These are phyloP conservation scores for Quercus gilva DNA, from an alignment of 306 rosid species.

Conservation along the genomic window DNA sequence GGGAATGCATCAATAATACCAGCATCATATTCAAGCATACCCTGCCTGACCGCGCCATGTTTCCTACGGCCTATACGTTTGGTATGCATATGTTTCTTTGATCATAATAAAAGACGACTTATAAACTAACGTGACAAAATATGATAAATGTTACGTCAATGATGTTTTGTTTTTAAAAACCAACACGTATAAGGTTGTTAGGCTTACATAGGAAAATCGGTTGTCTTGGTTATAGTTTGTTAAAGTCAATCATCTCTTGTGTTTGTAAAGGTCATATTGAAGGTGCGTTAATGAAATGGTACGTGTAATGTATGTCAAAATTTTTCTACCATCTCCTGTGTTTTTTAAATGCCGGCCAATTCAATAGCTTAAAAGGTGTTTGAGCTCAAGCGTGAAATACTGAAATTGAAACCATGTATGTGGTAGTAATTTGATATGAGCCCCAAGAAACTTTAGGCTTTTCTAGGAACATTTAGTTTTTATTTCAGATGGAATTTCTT, in stretches of 20 bases:
- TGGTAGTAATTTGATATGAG: neutral
- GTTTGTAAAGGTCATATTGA: no score
- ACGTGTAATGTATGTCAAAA: neutral
- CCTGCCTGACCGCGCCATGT: conserved; percentile 40
- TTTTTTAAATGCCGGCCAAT: neutral
- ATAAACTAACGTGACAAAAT: no score
- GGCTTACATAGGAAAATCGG: no score
- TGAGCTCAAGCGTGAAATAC: neutral
- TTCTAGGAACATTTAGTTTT: neutral
- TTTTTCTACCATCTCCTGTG: neutral
- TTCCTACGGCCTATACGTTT: conserved; percentile 47
- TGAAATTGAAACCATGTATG: neutral
- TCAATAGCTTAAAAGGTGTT: neutral
- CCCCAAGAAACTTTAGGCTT: neutral
- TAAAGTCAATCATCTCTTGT: no score
- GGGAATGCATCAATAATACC: conserved; percentile 49
- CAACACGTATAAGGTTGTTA: no score
- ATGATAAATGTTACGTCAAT: no score
- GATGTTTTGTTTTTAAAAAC: no score
- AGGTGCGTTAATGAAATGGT: neutral
- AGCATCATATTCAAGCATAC: conserved; percentile 44
- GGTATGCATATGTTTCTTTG: conserved; percentile 35
- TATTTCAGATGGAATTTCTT: neutral
- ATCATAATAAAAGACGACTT: neutral
- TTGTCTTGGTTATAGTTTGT: no score